Conservation (phyloP, 108 stramenopile species). For the Cyclotella kingstonii region DNA sequence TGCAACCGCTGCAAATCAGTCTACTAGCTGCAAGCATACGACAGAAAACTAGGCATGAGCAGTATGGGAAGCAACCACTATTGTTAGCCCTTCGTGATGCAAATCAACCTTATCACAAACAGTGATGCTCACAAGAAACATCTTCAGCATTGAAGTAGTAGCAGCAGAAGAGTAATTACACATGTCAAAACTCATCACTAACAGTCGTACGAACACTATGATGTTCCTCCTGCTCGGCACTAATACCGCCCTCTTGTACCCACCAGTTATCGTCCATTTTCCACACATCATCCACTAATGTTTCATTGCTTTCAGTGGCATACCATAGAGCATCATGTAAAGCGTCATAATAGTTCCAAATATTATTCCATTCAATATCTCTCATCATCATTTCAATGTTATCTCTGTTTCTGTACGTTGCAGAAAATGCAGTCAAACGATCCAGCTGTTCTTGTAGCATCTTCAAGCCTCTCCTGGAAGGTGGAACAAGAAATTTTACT, state of each 20-base stretch:
- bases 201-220: neutral
- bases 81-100: too few species aligned
- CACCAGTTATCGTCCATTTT: constrained; percentile 24
- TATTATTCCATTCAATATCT: constrained; percentile 10
- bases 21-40: too few species aligned
- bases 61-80: too few species aligned
- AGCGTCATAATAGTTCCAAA: constrained; percentile 40
- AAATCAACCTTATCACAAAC: too few species aligned
- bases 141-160: too few species aligned
- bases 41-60: too few species aligned
- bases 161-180: too few species aligned
- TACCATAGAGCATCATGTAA: constrained; percentile 14
- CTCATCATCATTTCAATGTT: neutral
- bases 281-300: constrained; percentile 32
- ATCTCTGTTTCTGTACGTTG: neutral
- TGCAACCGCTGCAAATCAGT: too few species aligned
- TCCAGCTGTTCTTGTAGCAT: constrained; percentile 6
- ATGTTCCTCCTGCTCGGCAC: neutral
- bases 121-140: too few species aligned
- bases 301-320: constrained; percentile 14
- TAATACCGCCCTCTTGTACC: constrained; percentile 15
- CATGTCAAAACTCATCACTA: constrained; percentile 10
- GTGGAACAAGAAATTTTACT: constrained; percentile 28
- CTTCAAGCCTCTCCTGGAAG: constrained; percentile 21
- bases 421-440: constrained; percentile 6